Conservation (phyloP, 352 stramenopile species). For the Peronospora destructor region DNA sequence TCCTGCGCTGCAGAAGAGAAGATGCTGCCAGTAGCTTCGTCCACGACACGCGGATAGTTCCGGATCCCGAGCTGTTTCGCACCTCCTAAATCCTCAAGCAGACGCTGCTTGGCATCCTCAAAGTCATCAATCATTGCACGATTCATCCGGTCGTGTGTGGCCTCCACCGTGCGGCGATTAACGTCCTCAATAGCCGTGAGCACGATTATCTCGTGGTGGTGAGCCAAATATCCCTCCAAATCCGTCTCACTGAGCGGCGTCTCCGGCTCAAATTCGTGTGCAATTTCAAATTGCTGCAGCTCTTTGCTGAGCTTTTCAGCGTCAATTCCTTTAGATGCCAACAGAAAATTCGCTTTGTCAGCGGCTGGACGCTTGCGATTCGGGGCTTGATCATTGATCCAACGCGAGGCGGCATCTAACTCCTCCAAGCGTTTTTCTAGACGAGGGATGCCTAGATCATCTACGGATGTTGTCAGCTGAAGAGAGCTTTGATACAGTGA, state of each 20-base stretch:
- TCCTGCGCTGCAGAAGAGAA: slow-evolving; percentile 37
- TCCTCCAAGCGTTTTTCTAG: slow-evolving; percentile 78
- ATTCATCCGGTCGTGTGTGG: slow-evolving; percentile 80
- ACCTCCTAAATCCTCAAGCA: slow-evolving; percentile 64
- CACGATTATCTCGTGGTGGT: slow-evolving; percentile 90
- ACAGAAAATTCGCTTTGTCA: slow-evolving; percentile 80
- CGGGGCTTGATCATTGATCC: slow-evolving; percentile 30
- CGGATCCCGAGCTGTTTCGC: slow-evolving; percentile 58
- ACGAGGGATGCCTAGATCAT: slow-evolving; percentile 65
- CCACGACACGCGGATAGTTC: slow-evolving; percentile 60
- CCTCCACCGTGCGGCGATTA: slow-evolving; percentile 67
- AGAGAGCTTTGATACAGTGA: slow-evolving; percentile 84
- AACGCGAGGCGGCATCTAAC: slow-evolving; percentile 62
- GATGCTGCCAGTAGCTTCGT: slow-evolving; percentile 35
- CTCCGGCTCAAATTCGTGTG: slow-evolving; percentile 68
- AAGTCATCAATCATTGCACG: slow-evolving; percentile 85
- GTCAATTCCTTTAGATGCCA: slow-evolving; percentile 81
- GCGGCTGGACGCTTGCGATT: slow-evolving; percentile 48
- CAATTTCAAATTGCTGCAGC: slow-evolving; percentile 70
- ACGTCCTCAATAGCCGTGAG: slow-evolving; percentile 86
- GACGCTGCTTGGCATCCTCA: slow-evolving; percentile 62
- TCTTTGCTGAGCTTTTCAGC: slow-evolving; percentile 83
- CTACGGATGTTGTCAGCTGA: slow-evolving; percentile 73
- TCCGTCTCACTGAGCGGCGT: slow-evolving; percentile 81
- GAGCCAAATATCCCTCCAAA: slow-evolving; percentile 80